phyloP scores from a whole-genome alignment of 345 rosid species.

The Psidium friedrichsthalianum region DNA sequence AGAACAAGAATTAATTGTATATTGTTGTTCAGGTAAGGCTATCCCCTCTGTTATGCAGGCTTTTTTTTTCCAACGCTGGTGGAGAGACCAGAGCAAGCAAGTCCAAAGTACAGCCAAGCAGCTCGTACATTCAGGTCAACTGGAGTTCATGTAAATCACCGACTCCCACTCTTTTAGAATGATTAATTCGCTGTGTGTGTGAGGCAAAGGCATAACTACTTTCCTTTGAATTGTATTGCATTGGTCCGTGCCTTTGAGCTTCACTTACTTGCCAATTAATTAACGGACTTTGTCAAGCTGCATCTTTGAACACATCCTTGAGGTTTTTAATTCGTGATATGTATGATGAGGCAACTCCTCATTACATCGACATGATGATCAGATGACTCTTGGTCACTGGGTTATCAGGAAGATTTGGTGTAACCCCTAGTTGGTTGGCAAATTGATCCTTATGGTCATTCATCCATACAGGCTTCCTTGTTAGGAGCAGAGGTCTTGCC shows the following conservation, averaged over 20 bases:
- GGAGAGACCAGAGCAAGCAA: constrained; percentile 74
- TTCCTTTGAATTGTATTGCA: neutral
- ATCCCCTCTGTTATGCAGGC: constrained; percentile 13
- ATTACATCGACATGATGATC: constrained; percentile 97
- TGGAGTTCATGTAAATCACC: constrained; percentile 63
- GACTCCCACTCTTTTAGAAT: neutral
- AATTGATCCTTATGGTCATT: constrained; percentile 96
- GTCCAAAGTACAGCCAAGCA: constrained; percentile 43
- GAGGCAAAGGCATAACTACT: neutral
- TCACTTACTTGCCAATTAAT: neutral
- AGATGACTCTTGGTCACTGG: constrained; percentile 91
- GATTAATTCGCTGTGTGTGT: neutral
- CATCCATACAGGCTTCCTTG: constrained; percentile 91
- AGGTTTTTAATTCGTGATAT: constrained; percentile 7
- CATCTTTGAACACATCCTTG: neutral
- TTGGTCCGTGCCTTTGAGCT: neutral
- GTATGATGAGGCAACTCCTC: constrained; percentile 93
- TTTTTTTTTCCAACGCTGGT: constrained; percentile 95
- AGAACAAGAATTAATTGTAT: neutral
- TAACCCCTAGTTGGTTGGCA: constrained; percentile 98
- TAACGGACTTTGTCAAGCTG: neutral
- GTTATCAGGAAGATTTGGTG: constrained; percentile 60
- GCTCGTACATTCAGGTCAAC: constrained; percentile 65
- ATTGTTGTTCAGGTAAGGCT: neutral
- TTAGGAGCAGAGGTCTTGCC: constrained; percentile 64